phyloP scores from a whole-genome alignment of 1,284 basidiomycete genomes.

The Phellinidium pouzarii region DNA sequence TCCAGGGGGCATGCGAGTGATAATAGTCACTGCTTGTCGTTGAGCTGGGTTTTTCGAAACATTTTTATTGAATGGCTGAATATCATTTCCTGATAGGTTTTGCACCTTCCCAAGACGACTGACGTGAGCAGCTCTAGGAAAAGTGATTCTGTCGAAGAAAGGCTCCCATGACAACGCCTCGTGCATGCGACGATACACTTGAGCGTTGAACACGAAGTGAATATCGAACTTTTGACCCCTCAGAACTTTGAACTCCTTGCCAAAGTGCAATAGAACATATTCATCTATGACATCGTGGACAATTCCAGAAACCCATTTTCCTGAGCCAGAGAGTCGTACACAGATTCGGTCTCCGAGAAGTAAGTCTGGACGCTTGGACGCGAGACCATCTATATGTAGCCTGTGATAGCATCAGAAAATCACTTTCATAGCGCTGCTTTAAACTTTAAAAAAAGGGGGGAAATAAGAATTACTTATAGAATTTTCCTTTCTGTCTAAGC shows the following conservation, averaged over 20 bases:
- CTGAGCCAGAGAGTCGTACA: conserved; percentile 27
- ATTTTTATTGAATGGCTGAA: conserved; percentile 33
- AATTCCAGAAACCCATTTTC: conserved; percentile 30
- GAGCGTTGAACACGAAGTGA: conserved; percentile 42
- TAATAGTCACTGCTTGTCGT: conserved; percentile 45
- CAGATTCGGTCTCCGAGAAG: conserved; percentile 47
- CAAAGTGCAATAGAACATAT: conserved; percentile 38
- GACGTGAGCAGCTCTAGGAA: conserved; percentile 37
- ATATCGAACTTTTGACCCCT: conserved; percentile 40
- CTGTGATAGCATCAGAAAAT: conserved; percentile 24
- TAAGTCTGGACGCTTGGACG: conserved; percentile 43
- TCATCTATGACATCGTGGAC: conserved; percentile 38
- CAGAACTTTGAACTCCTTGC: conserved; percentile 35
- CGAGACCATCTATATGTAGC: conserved; percentile 41
- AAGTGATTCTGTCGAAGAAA: conserved; percentile 32
- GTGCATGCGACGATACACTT: conserved; percentile 47
- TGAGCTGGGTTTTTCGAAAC: conserved; percentile 47
- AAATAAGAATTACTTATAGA: conserved; percentile 2
- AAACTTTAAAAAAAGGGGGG: not conserved
- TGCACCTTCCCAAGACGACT: conserved; percentile 36
- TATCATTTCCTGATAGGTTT: conserved; percentile 23
- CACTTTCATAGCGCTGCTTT: not conserved
- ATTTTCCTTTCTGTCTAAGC: conserved; percentile 30
- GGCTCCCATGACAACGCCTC: conserved; percentile 39
- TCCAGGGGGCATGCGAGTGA: conserved; percentile 37